Evolutionary conservation across 139 green algal species (phyloP).

Genomic region (Chlamydomonas asymmetrica): DNA sequence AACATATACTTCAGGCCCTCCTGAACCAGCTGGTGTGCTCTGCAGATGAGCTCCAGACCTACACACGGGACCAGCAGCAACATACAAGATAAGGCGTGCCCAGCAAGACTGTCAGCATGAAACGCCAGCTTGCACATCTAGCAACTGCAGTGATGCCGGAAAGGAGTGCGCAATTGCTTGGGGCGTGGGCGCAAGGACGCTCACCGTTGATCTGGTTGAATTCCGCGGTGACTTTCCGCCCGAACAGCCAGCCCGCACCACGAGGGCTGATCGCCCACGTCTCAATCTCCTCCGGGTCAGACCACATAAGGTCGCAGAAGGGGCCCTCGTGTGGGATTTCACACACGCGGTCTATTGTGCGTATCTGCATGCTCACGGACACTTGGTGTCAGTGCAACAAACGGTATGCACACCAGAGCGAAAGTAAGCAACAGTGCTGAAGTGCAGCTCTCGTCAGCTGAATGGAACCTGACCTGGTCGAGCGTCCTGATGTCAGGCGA

Average conservation of each 20-base stretch:
- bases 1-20: constrained; percentile 99
- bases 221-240: constrained; percentile 86
- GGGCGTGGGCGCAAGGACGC: constrained; percentile 4
- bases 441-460: background rate
- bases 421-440: background rate
- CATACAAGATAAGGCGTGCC: background rate
- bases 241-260: constrained; percentile 98
- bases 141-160: background rate
- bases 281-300: constrained; percentile 98
- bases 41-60: constrained; percentile 92
- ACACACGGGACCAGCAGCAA: background rate
- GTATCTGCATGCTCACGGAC: constrained; percentile 64
- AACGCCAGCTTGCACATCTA: background rate
- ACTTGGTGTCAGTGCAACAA: background rate
- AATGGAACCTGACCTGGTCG: constrained; percentile 83
- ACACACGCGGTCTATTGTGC: constrained; percentile 95
- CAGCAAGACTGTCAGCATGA: background rate
- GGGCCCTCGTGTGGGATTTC: constrained; percentile 98
- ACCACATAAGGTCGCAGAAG: constrained; percentile 99
- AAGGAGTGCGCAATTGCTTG: background rate
- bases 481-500: constrained; percentile 90
- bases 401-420: no score
- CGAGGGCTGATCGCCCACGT: constrained; percentile 92
- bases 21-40: constrained; percentile 97
- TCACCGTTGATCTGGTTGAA: constrained; percentile 95